Evolutionary conservation across 306 rosid species (phyloP).

Genomic region (Fagus sylvatica): DNA sequence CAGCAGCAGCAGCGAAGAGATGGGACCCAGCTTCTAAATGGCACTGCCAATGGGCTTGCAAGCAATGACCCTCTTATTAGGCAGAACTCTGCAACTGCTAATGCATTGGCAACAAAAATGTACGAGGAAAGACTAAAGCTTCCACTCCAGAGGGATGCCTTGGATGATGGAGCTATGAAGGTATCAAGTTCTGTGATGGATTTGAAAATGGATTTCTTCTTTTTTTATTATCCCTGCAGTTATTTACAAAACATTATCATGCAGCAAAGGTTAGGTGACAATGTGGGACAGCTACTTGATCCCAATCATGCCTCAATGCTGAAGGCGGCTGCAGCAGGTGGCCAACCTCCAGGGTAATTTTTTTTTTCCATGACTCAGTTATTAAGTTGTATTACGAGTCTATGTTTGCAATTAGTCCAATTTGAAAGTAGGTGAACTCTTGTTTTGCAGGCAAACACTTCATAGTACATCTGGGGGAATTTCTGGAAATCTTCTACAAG

Average conservation of each 20-base stretch:
- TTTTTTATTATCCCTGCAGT: conserved; percentile 8
- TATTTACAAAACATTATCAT: conserved; percentile 20
- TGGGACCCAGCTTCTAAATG: conserved; percentile 42
- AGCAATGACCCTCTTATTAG: conserved; percentile 43
- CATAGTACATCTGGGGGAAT: conserved; percentile 41
- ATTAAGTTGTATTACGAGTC: background rate
- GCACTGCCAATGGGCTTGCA: conserved; percentile 34
- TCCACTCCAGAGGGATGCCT: conserved; percentile 51
- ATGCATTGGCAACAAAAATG: conserved; percentile 41
- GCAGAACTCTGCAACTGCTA: conserved; percentile 48
- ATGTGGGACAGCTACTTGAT: conserved; percentile 43
- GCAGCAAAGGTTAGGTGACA: conserved; percentile 56
- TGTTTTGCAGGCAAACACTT: conserved; percentile 55
- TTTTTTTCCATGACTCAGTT: conserved; percentile 18
- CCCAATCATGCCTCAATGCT: conserved; percentile 40
- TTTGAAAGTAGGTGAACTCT: conserved; percentile 25
- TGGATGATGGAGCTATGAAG: conserved; percentile 46
- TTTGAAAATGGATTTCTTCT: conserved; percentile 11
- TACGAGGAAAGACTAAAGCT: conserved; percentile 48
- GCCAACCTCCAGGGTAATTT: conserved; percentile 63
- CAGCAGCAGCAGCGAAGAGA: conserved; percentile 42
- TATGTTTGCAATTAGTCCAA: conserved; percentile 12
- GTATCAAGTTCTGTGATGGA: conserved; percentile 38
- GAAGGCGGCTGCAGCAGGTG: conserved; percentile 45
- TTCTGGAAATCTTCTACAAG: conserved; percentile 42